phyloP scores from a whole-genome alignment of 2,329 filamentous ascomycete genomes.

The Monosporascus sp. region DNA sequence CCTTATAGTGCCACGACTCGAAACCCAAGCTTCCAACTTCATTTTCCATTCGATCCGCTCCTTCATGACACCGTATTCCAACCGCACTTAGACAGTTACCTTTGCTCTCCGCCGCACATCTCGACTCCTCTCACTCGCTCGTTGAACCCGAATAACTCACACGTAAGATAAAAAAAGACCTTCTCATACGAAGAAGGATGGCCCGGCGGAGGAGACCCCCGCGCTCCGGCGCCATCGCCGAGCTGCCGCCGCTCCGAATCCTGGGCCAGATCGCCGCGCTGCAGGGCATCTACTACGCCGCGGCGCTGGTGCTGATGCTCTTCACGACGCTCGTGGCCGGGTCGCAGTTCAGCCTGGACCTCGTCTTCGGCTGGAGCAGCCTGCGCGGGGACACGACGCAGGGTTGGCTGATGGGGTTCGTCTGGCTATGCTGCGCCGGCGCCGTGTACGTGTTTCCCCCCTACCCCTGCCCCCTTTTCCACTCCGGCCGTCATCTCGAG shows the following conservation, averaged over 20 bases:
- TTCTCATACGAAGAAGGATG: constrained; percentile 25
- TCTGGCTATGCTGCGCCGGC: constrained; percentile 50
- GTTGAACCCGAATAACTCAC: neutral
- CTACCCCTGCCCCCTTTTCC: constrained; percentile 6
- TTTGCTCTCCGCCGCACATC: neutral
- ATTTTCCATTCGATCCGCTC: constrained; percentile 11
- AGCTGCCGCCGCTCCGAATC: constrained; percentile 56
- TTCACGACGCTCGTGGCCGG: constrained; percentile 57
- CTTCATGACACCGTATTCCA: constrained; percentile 5
- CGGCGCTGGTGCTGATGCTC: constrained; percentile 46
- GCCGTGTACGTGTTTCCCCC: constrained; percentile 43
- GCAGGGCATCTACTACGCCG: constrained; percentile 50
- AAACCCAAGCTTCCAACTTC: neutral
- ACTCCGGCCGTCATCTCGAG: neutral
- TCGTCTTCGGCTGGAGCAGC: constrained; percentile 54
- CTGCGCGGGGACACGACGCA: constrained; percentile 57
- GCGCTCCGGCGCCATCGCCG: constrained; percentile 53
- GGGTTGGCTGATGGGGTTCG: constrained; percentile 53
- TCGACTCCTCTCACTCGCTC: neutral
- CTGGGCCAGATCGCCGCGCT: constrained; percentile 53
- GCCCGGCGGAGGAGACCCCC: constrained; percentile 52
- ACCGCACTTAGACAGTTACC: neutral
- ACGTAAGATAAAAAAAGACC: neutral
- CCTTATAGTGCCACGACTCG: constrained; percentile 12
- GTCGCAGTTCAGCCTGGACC: constrained; percentile 43